These are phyloP conservation scores for Talaromyces atroroseus DNA, from an alignment of 2,329 filamentous ascomycete genomes.

Conservation along the genomic window DNA sequence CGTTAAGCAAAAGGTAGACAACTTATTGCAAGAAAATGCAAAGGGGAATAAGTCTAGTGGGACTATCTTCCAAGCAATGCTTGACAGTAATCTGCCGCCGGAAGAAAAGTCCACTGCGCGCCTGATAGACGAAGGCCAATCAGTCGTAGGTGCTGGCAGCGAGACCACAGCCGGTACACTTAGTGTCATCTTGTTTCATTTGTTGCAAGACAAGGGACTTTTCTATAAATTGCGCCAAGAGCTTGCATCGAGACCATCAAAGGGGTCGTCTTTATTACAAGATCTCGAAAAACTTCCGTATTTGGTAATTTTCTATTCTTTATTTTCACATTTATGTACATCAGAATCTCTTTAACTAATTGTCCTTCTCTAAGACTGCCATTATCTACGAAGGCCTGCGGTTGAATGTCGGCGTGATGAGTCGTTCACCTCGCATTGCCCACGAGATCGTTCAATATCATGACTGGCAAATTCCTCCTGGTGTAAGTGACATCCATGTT, in stretches of 20 bases:
- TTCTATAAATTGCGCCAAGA: conserved; percentile 23
- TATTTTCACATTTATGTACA: too few species aligned
- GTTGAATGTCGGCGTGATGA: conserved; percentile 25
- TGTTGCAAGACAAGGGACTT: conserved; percentile 20
- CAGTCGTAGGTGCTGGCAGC: conserved; percentile 28
- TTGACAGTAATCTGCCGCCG: conserved; percentile 26
- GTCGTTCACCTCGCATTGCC: conserved; percentile 27
- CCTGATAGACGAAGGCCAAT: conserved; percentile 26
- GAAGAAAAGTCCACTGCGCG: conserved; percentile 33
- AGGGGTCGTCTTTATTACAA: conserved; percentile 21
- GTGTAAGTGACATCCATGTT: neutral
- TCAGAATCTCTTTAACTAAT: too few species aligned
- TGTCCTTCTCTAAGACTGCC: conserved; percentile 16
- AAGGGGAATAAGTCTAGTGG: conserved; percentile 1
- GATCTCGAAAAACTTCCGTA: conserved; percentile 39
- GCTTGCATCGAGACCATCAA: conserved; percentile 21
- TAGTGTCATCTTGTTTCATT: conserved; percentile 27
- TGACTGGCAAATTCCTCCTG: conserved; percentile 28
- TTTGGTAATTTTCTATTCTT: conserved; percentile 15
- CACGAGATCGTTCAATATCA: conserved; percentile 26
- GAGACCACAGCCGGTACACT: conserved; percentile 31
- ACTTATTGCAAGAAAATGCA: conserved; percentile 1
- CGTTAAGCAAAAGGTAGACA: conserved; percentile 2
- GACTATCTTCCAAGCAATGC: conserved; percentile 27
- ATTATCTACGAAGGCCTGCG: conserved; percentile 33